A percentile compares a stretch with the other conserved stretches of the same genome.
Conservation (phyloP, 768 basidiomycete genomes). For the Lentinula guzmanii region DNA sequence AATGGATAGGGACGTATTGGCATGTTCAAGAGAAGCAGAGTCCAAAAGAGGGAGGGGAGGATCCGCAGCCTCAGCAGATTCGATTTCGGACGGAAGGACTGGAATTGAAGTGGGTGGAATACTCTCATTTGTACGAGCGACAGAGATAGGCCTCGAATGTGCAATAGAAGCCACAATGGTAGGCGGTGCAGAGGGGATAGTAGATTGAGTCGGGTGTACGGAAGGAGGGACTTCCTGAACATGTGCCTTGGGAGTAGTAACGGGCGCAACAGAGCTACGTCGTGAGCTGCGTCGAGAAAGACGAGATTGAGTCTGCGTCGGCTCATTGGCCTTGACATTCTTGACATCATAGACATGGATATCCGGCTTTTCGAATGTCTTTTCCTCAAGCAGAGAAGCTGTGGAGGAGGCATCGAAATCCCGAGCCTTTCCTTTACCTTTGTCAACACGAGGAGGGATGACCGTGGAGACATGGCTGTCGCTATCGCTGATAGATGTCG, state of each 20-base stretch:
- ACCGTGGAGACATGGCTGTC: constrained; percentile 26
- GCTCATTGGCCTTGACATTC: background rate
- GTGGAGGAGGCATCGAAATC: constrained; percentile 27
- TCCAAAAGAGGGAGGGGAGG: constrained; percentile 47
- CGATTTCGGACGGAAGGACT: background rate
- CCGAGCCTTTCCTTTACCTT: constrained; percentile 47
- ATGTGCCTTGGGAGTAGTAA: constrained; percentile 29
- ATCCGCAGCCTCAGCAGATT: constrained; percentile 21
- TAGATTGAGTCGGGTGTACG: background rate
- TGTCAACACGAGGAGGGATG: constrained; percentile 22
- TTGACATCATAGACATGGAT: constrained; percentile 51
- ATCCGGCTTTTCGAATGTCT: constrained; percentile 48
- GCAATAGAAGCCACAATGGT: background rate
- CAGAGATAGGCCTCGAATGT: background rate
- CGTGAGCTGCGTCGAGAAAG: constrained; percentile 8
- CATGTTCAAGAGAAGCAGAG: constrained; percentile 14
- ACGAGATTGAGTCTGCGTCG: background rate
- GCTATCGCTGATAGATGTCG: constrained; percentile 21
- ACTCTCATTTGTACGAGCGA: background rate
- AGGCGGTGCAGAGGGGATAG: background rate
- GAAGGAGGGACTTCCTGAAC: constrained; percentile 8
- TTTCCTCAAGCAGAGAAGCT: constrained; percentile 34
- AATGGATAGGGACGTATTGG: constrained; percentile 44
- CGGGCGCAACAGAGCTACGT: constrained; percentile 7
- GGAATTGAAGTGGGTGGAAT: constrained; percentile 1